Conservation (phyloP, 148 eudicot species). For the Rhododendron henanense region DNA sequence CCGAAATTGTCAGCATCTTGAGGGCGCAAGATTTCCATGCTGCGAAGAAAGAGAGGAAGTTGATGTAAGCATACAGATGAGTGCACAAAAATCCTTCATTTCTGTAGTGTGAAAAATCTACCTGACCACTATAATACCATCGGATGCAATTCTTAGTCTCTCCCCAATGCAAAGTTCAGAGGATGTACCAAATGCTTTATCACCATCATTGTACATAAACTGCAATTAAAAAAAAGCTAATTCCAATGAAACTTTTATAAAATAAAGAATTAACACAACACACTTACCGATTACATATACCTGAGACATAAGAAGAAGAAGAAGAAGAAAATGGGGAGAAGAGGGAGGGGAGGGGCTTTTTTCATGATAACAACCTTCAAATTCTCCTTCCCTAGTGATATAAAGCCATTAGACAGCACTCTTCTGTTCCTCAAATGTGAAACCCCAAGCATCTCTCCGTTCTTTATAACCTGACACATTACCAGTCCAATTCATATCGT, state of each 20-base stretch:
- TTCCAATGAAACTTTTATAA: conserved; percentile 18
- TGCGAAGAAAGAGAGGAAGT: conserved; percentile 32
- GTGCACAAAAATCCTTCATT: background rate
- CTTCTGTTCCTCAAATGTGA: conserved; percentile 90
- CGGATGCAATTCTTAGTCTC: conserved; percentile 82
- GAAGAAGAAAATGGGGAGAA: background rate
- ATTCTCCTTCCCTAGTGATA: conserved; percentile 88
- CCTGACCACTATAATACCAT: conserved; percentile 95
- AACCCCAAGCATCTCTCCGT: conserved; percentile 99
- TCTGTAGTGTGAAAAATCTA: conserved; percentile 17
- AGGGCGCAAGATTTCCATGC: conserved; percentile 95
- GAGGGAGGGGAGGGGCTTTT: background rate
- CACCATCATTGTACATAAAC: conserved; percentile 99
- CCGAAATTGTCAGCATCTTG: conserved; percentile 33
- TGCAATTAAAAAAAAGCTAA: conserved; percentile 26
- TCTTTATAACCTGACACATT: conserved; percentile 78
- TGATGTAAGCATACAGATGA: conserved; percentile 5
- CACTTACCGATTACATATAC: background rate
- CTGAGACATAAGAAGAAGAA: background rate
- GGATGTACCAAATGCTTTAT: conserved; percentile 96
- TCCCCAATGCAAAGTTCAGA: conserved; percentile 90
- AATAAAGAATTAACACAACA: background rate
- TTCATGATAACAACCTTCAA: conserved; percentile 53
- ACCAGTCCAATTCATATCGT: background rate
- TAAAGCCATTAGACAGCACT: conserved; percentile 83